Evolutionary conservation across 1,284 basidiomycete genomes (phyloP).

Genomic region (Coniophora puteana): DNA sequence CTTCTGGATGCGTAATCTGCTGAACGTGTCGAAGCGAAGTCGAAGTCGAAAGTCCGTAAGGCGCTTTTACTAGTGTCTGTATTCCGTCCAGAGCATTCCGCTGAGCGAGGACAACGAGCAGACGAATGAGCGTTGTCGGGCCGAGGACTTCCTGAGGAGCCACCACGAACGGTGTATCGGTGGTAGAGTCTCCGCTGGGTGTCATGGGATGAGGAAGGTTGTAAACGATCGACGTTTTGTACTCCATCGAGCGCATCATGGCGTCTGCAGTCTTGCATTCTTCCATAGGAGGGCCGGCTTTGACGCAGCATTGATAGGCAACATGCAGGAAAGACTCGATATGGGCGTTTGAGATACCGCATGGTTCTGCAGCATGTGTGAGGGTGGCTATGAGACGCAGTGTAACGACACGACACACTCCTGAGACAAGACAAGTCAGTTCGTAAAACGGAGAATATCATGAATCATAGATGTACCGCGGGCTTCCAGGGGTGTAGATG

Average conservation of each 20-base stretch:
- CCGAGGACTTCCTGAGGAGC: slow-evolving; percentile 15
- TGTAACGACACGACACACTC: background rate
- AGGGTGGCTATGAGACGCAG: background rate
- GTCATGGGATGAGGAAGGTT: slow-evolving; percentile 5
- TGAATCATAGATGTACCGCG: no score
- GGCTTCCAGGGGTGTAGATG: background rate
- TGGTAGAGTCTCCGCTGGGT: slow-evolving; percentile 8
- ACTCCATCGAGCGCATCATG: background rate
- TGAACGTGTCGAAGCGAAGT: slow-evolving; percentile 16
- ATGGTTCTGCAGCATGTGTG: no score
- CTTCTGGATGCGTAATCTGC: slow-evolving; percentile 15
- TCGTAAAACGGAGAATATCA: no score
- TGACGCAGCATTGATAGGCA: slow-evolving; percentile 10
- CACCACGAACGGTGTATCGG: slow-evolving; percentile 12
- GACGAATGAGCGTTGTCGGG: slow-evolving; percentile 13
- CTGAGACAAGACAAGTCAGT: no score
- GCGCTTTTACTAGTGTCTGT: slow-evolving; percentile 12
- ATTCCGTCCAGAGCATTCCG: slow-evolving; percentile 11
- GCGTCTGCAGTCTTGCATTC: background rate
- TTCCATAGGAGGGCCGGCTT: slow-evolving; percentile 3
- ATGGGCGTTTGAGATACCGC: background rate
- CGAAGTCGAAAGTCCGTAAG: slow-evolving; percentile 11
- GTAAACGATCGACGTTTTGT: background rate
- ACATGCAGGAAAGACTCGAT: background rate
- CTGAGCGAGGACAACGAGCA: slow-evolving; percentile 17